phyloP scores from a whole-genome alignment of 805 yeast species.

The Sungouiella thailandica region DNA sequence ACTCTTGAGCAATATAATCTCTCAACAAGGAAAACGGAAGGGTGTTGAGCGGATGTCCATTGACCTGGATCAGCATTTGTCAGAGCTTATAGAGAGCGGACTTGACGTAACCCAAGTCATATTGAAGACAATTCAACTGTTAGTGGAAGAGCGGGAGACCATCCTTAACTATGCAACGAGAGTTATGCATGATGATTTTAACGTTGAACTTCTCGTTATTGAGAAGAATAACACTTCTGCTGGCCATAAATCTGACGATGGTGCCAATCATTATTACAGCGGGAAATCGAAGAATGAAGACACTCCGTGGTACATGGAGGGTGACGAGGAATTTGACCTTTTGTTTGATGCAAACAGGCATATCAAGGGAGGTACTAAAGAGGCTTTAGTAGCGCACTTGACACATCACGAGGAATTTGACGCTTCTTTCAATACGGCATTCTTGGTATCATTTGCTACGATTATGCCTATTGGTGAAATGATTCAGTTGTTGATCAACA shows the following conservation, averaged over 20 bases:
- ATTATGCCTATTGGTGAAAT: conserved; percentile 66
- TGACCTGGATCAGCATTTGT: conserved; percentile 36
- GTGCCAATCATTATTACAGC: conserved; percentile 23
- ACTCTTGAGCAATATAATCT: conserved; percentile 42
- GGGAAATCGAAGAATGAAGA: conserved; percentile 36
- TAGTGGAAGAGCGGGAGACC: conserved; percentile 67
- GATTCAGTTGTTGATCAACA: conserved; percentile 50
- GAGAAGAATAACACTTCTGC: conserved; percentile 40
- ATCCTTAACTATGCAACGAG: conserved; percentile 70
- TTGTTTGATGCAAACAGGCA: conserved; percentile 62
- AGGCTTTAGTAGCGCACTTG: conserved; percentile 73
- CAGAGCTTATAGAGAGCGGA: conserved; percentile 29
- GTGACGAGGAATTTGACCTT: conserved; percentile 56
- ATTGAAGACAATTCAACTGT: conserved; percentile 43
- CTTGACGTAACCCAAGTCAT: no score
- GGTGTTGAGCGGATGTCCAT: conserved; percentile 31
- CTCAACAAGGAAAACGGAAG: conserved; percentile 39
- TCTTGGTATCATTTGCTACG: conserved; percentile 71
- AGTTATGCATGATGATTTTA: conserved; percentile 70
- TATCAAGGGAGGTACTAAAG: conserved; percentile 78
- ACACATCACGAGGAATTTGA: conserved; percentile 68
- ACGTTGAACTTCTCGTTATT: conserved; percentile 50
- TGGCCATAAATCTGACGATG: conserved; percentile 34
- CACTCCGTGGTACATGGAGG: conserved; percentile 67
- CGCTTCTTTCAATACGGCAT: conserved; percentile 59